phyloP scores from a whole-genome alignment of 2,329 filamentous ascomycete genomes.

The Colletotrichum sp. region DNA sequence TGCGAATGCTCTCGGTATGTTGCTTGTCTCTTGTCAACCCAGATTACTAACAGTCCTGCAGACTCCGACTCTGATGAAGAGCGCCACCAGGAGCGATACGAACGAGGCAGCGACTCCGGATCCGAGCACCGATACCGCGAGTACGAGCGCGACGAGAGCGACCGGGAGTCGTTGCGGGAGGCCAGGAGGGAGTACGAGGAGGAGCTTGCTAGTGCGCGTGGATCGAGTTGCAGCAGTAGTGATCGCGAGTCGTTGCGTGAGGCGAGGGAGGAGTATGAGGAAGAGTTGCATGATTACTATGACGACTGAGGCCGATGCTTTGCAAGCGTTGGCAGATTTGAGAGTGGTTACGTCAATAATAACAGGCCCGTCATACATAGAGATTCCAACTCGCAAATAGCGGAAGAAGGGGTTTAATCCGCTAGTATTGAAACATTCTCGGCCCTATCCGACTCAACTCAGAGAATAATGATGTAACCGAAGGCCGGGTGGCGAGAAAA shows the following conservation, averaged over 20 bases:
- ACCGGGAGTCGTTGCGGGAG: constrained; percentile 36
- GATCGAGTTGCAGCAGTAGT: constrained; percentile 37
- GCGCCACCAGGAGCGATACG: not conserved
- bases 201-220: constrained; percentile 25
- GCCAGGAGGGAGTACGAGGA: constrained; percentile 32
- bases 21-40: fast-evolving
- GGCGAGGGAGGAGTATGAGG: constrained; percentile 54
- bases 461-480: too few species aligned
- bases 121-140: constrained; percentile 12
- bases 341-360: too few species aligned
- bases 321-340: too few species aligned
- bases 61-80: constrained; percentile 6
- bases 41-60: not conserved
- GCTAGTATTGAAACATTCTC: too few species aligned
- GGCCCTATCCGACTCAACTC: too few species aligned
- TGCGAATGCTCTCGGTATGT: constrained; percentile 60
- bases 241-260: constrained; percentile 49
- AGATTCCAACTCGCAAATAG: too few species aligned
- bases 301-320: constrained; percentile 8
- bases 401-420: too few species aligned
- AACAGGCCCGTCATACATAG: too few species aligned
- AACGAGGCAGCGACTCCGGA: constrained; percentile 1
- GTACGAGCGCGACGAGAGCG: constrained; percentile 1
- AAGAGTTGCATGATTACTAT: constrained; percentile 35
- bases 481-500: too few species aligned